Evolutionary conservation across 2,329 filamentous ascomycete species (phyloP), one percentile per base, ranked within the genome.

Genomic region (Ascochyta viciae-villosae): DNA sequence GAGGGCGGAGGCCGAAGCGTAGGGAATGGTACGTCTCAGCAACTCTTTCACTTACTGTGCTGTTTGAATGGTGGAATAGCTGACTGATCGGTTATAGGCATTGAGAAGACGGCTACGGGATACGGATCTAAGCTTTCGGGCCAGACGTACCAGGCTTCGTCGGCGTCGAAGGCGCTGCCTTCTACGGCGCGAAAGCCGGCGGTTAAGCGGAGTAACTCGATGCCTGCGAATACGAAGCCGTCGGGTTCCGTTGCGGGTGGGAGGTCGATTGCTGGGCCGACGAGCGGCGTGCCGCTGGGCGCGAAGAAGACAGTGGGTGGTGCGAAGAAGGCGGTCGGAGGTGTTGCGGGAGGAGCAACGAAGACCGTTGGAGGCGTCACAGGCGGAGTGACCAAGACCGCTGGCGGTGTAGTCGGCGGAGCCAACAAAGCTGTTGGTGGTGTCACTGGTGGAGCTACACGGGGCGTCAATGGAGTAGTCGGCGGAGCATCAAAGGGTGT

Each of bases 1-100:
- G 74, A 77, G 53, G 70, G 65, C 40, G 49, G 62, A 8, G 73
- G 73, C 19, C 51, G 72, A 15, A 65, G 66, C 39, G 61, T 76
- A 10, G 73, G 73, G 49, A 71, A 60, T 38, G 57, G 72, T 76
- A 61, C 23, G 68, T 61, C 7, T 16, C 22, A 7, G 10, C 19
- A 22, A 53, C 38, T 26, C 24, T 26, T 16, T 35, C n/a, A 35
- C 29, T 3, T 10, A 13, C 10, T 10, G 3, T 19, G 13, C 12
- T 13, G 4, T 13, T 10, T 31, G 27, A 9, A 29, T n/a, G 12
- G 13, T 16, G 10, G 3, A 16, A 16, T 6, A 16, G 33, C 15
- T 16, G 15, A 35, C n/a, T 16, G n/a, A 35, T 19, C 5, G n/a
- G n/a, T 16, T 6, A 3, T 19, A 75, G 73, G 66, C 23, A 63